Base-by-base conservation (phyloP, 1,284 basidiomycete genomes). In the Microbotryomycetes sp. region DNA sequence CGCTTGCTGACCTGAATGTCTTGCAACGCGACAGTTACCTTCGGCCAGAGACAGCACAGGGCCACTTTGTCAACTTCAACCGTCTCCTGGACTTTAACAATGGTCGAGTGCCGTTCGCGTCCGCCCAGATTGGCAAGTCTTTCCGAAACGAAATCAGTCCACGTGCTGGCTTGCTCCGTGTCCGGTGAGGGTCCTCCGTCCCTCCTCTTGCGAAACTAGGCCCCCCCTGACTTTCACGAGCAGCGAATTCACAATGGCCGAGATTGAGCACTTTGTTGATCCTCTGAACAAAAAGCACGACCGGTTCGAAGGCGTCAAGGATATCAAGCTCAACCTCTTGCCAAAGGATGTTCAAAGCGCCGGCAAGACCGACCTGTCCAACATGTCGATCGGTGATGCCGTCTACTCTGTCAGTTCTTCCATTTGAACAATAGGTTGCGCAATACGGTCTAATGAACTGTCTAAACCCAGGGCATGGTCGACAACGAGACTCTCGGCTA, bases 131-230 rank as follows among this genome's bases (percentile, higher is more conserved):
- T 70, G 96, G 96, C 58, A 86, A 89, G 68, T 86, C 89, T 30
- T 99, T 98, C 85, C 85, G 96, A 65, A 99, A 99, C 76, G 96
- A 98, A 76, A 98, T 99, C 73, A 93, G 91, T 5, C 96, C 96
- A 27, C 87, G 91, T 60, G 91, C 93, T 57, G 96, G 94, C 62
- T 82, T 99, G 52, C 82, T 99, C 55, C 91, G 96, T 68, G 96
- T 98, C 47, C 88, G 78, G 76, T 76, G 41, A 59, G 75, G 57
- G n/a, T n/a, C n/a, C n/a, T n/a, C n/a, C n/a, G n/a, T n/a, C n/a
- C n/a, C n/a, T 45, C 21, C n/a, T 11, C 15, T 7, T 9, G n/a
- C n/a, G n/a, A n/a, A n/a, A n/a, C n/a, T n/a, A n/a, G n/a, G n/a
- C n/a, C n/a, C n/a, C n/a, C 41, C n/a, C n/a, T 45, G 41, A n/a